Evolutionary conservation across 2,329 filamentous ascomycete genomes (phyloP).

Genomic region (Thermoascus crustaceus): DNA sequence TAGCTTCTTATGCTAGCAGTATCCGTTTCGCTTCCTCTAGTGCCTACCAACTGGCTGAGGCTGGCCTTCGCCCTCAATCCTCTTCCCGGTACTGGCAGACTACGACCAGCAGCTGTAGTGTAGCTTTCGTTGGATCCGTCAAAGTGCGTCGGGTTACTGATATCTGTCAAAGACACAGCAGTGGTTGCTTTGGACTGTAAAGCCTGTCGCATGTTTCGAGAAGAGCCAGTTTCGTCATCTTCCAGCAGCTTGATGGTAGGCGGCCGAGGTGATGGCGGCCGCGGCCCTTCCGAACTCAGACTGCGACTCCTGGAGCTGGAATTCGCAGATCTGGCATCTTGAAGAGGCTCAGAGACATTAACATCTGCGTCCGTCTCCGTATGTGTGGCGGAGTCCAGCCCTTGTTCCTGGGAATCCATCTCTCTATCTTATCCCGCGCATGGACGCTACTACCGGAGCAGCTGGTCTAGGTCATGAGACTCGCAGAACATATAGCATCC

Average conservation of each 20-base stretch:
- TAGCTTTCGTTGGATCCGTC: conserved; percentile 62
- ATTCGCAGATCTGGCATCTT: conserved; percentile 12
- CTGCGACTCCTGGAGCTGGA: conserved; percentile 12
- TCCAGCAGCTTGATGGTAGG: conserved; percentile 29
- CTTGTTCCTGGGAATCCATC: neutral
- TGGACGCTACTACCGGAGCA: conserved; percentile 1
- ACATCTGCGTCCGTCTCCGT: conserved; percentile 7
- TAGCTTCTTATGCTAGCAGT: conserved; percentile 44
- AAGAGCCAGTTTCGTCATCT: conserved; percentile 21
- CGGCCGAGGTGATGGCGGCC: conserved; percentile 40
- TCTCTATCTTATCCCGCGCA: conserved; percentile 1
- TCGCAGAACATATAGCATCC: neutral
- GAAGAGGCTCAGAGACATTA: conserved; percentile 6
- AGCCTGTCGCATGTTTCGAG: conserved; percentile 25
- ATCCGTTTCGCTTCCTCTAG: conserved; percentile 43
- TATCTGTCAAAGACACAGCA: conserved; percentile 71
- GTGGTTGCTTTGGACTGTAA: conserved; percentile 66
- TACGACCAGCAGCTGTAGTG: conserved; percentile 33
- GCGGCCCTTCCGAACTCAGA: conserved; percentile 24
- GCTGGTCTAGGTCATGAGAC: neutral
- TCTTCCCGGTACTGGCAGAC: conserved; percentile 20
- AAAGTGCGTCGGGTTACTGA: conserved; percentile 65
- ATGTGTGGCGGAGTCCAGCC: neutral
- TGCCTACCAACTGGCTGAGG: conserved; percentile 36
- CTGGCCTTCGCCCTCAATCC: conserved; percentile 26